phyloP scores from a whole-genome alignment of 768 basidiomycete genomes.

The Rhizopogon vinicolor region DNA sequence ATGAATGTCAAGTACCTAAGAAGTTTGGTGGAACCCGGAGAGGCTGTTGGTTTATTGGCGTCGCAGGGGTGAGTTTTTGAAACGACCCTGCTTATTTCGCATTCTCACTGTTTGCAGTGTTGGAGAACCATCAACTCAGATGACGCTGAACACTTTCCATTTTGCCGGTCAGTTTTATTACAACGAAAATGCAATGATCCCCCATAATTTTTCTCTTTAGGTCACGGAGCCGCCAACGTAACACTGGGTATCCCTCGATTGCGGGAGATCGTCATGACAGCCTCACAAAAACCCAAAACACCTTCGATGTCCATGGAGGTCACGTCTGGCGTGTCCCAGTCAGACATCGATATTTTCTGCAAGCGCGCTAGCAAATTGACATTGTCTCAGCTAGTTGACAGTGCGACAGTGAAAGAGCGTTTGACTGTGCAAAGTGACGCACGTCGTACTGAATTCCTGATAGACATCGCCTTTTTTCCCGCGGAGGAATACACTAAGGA shows the following conservation, averaged over 20 bases:
- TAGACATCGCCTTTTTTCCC: slow-evolving; percentile 84
- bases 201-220: slow-evolving; percentile 33
- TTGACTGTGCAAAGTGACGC: slow-evolving; percentile 61
- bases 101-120: slow-evolving; percentile 47
- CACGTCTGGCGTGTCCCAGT: slow-evolving; percentile 41
- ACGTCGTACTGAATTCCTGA: slow-evolving; percentile 74
- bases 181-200: background rate
- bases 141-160: slow-evolving; percentile 99
- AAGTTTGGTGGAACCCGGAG: slow-evolving; percentile 93
- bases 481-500: slow-evolving; percentile 77
- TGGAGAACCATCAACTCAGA: slow-evolving; percentile 98
- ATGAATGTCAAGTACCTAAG: slow-evolving; percentile 94
- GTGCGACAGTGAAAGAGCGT: slow-evolving; percentile 75
- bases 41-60: slow-evolving; percentile 95
- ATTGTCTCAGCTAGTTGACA: slow-evolving; percentile 85
- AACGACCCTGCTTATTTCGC: background rate
- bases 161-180: slow-evolving; percentile 70
- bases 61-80: slow-evolving; percentile 79
- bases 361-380: slow-evolving; percentile 83
- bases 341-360: slow-evolving; percentile 74
- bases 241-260: slow-evolving; percentile 98
- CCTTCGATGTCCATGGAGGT: slow-evolving; percentile 93
- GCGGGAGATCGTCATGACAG: slow-evolving; percentile 99
- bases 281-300: slow-evolving; percentile 91
- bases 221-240: slow-evolving; percentile 98